These are phyloP conservation scores for Auricularia sp. DNA, from an alignment of 768 basidiomycete species.

Conservation along the genomic window DNA sequence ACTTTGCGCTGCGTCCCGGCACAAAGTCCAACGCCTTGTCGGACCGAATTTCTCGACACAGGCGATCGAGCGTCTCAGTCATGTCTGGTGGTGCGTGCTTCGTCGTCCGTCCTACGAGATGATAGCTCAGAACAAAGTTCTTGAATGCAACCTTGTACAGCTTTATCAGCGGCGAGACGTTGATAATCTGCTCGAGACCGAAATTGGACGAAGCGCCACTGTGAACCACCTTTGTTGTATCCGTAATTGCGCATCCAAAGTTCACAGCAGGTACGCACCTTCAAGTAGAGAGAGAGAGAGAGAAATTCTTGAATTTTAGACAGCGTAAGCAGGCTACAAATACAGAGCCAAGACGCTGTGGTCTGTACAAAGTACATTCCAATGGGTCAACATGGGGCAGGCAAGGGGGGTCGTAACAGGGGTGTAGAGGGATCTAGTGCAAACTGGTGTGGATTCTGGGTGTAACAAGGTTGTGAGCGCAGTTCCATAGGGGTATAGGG, in stretches of 20 bases:
- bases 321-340: not conserved
- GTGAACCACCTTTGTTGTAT: not conserved
- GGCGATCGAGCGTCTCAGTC: conserved; percentile 16
- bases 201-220: conserved; percentile 2
- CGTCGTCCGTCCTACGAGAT: conserved; percentile 18
- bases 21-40: not conserved
- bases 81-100: conserved; percentile 22
- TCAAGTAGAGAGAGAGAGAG: not conserved
- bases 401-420: no score
- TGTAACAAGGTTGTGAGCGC: no score
- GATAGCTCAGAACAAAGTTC: conserved; percentile 14
- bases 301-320: not conserved
- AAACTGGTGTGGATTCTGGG: no score
- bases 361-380: no score
- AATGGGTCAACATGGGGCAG: no score
- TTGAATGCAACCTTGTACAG: conserved; percentile 6
- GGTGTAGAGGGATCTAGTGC: no score
- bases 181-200: conserved; percentile 11
- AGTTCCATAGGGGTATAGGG: no score
- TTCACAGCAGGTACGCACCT: not conserved
- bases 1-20: not conserved
- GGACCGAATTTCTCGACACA: conserved; percentile 10
- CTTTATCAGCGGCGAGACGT: conserved; percentile 12
- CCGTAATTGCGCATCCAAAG: not conserved
- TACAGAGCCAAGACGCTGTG: no score